These are phyloP conservation scores for Peziza echinospora DNA, from an alignment of 495 filamentous ascomycete genomes.

Conservation along the genomic window DNA sequence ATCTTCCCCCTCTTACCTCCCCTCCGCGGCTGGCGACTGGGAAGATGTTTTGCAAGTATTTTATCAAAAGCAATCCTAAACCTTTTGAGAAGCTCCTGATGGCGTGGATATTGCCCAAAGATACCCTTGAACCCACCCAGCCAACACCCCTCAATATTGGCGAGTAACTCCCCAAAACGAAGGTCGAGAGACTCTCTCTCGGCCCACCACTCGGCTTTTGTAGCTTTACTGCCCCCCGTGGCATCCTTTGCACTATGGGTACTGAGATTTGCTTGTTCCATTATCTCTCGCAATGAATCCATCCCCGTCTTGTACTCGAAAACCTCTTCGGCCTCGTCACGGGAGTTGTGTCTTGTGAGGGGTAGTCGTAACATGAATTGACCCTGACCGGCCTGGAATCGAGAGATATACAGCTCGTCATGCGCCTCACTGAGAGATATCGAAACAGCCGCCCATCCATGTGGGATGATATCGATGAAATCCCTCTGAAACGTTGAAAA, in stretches of 20 bases:
- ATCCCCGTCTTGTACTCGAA: constrained; percentile 66
- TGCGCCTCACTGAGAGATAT: constrained; percentile 56
- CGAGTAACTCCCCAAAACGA: constrained; percentile 52
- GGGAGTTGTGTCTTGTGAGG: constrained; percentile 53
- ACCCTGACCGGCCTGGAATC: constrained; percentile 44
- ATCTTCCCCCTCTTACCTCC: constrained; percentile 20
- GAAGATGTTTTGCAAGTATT: constrained; percentile 72
- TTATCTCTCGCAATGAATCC: constrained; percentile 60
- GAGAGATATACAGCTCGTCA: constrained; percentile 64
- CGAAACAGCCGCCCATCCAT: constrained; percentile 65
- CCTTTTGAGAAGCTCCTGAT: constrained; percentile 38
- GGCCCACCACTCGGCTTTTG: constrained; percentile 71
- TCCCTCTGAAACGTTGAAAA: constrained; percentile 39
- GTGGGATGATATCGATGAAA: constrained; percentile 63
- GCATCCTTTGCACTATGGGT: constrained; percentile 50
- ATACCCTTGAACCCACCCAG: constrained; percentile 83
- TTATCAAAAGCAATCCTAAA: constrained; percentile 58
- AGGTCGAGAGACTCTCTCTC: constrained; percentile 58
- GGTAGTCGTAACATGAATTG: constrained; percentile 77
- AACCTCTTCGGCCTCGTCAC: constrained; percentile 57
- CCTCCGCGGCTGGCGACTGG: constrained; percentile 47
- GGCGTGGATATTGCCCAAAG: constrained; percentile 48
- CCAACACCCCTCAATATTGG: constrained; percentile 80
- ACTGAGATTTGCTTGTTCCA: constrained; percentile 53
- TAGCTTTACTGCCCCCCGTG: constrained; percentile 27